phyloP scores from a whole-genome alignment of 2,329 filamentous ascomycete genomes.

The Fusarium nodosum region DNA sequence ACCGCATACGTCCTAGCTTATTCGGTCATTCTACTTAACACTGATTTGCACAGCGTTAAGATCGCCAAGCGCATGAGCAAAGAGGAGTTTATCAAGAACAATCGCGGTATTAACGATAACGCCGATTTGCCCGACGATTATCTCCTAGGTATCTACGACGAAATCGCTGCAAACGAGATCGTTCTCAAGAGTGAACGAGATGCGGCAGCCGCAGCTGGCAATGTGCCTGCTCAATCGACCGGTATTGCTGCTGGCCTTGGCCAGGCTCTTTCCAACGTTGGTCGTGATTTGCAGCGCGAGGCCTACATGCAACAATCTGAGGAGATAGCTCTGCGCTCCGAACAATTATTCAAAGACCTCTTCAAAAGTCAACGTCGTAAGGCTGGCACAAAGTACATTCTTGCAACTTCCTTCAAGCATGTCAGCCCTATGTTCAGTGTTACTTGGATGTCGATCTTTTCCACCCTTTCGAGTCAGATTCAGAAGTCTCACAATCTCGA shows the following conservation, averaged over 20 bases:
- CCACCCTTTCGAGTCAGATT: slow-evolving; percentile 90
- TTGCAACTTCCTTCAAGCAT: slow-evolving; percentile 93
- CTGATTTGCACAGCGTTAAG: slow-evolving; percentile 92
- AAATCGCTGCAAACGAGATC: slow-evolving; percentile 92
- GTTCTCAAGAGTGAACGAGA: slow-evolving; percentile 93
- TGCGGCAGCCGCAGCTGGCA: slow-evolving; percentile 83
- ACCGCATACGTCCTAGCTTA: slow-evolving; percentile 97
- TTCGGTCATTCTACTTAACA: slow-evolving; percentile 97
- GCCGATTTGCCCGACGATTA: slow-evolving; percentile 95
- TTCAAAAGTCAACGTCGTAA: slow-evolving; percentile 90
- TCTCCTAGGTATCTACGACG: slow-evolving; percentile 88
- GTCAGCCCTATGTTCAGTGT: slow-evolving; percentile 99
- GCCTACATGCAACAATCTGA: slow-evolving; percentile 96
- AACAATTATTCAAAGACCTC: slow-evolving; percentile 92
- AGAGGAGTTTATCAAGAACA: slow-evolving; percentile 99
- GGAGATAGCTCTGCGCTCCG: slow-evolving; percentile 80
- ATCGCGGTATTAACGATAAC: slow-evolving; percentile 97
- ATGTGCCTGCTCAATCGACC: slow-evolving; percentile 68
- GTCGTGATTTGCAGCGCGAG: slow-evolving; percentile 90
- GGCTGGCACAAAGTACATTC: slow-evolving; percentile 81
- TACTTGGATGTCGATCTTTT: slow-evolving; percentile 99
- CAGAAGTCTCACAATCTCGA: slow-evolving; percentile 95
- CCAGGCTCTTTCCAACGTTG: slow-evolving; percentile 90
- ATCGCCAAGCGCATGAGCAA: slow-evolving; percentile 89
- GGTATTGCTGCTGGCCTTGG: slow-evolving; percentile 87